Evolutionary conservation across 768 basidiomycete genomes (phyloP), one percentile per base, ranked within the genome.

Genomic region (Leccinum subgranulosum): DNA sequence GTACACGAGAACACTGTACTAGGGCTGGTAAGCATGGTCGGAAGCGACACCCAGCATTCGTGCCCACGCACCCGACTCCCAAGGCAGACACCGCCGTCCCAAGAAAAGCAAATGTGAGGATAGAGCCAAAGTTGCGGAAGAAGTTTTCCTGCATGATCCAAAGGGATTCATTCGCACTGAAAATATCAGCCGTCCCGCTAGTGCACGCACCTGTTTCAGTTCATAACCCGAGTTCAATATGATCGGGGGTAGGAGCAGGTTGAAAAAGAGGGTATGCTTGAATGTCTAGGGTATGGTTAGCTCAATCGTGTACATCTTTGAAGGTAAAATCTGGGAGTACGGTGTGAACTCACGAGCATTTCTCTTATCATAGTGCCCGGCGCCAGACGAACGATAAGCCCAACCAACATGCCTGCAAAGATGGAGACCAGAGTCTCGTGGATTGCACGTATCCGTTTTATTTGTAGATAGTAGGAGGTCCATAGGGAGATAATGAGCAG

Each of bases 171-270:
- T 21, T 52, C 17, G 14, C 21, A 23, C 21, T n/a, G 23, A 17
- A 12, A 15, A 43, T 1, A 52, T 21, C 46, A 6, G 36, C 11
- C 2, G 14, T 33, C 31, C 31, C 12, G 31, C 31, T 33, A 33
- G 31, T 33, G 31, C 11, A 66, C 84, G 58, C 56, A 87, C 94
- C 80, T 98, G 95, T 71, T 94, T 96, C 57, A 99, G 85, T 74
- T 97, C 94, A 71, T 97, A 99, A 6, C 97, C 97, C 2, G 94
- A 97, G 73, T 95, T 97, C 41, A 99, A 77, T 69, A 99, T 99
- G 71, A 99, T 99, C 1, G 97, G 97, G 6, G 96, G 97, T 4
- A 98, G 83, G n/a, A 99, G 79, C 21, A 98, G 81, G 73, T 99
- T 98, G 80, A 98, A 97, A 79, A 99, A 96, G 51, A 98, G 79